phyloP scores from a whole-genome alignment of 2,329 filamentous ascomycete species.

The Hymenoscyphus albidus region DNA sequence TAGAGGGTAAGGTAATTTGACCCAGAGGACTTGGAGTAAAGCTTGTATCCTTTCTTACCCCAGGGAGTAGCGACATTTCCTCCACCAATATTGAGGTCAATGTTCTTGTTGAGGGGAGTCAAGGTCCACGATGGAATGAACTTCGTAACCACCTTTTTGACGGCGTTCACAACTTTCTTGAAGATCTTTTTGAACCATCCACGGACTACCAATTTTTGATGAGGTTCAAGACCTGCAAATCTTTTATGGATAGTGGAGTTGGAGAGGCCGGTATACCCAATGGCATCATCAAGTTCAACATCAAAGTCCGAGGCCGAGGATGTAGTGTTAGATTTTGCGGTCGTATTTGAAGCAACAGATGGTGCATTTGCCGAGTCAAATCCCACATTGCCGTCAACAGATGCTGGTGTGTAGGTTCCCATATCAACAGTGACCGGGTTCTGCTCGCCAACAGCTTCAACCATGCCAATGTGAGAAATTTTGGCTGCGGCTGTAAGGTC shows the following conservation, averaged over 20 bases:
- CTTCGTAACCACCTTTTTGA: conserved; percentile 10
- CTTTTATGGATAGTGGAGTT: conserved; percentile 5
- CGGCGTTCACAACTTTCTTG: conserved; percentile 7
- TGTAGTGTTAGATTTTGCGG: conserved; percentile 5
- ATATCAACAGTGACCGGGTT: conserved; percentile 14
- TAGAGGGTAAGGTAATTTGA: conserved; percentile 11
- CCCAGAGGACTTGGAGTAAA: conserved; percentile 10
- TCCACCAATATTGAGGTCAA: conserved; percentile 7
- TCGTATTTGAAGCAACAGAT: neutral
- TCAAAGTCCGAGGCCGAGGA: conserved; percentile 6
- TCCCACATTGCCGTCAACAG: conserved; percentile 4
- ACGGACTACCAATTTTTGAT: conserved; percentile 1
- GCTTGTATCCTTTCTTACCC: conserved; percentile 12
- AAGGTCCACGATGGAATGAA: conserved; percentile 14
- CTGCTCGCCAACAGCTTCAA: conserved; percentile 9
- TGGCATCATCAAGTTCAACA: conserved; percentile 8
- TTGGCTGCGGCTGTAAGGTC: conserved; percentile 3
- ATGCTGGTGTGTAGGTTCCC: conserved; percentile 10
- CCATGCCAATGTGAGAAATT: conserved; percentile 9
- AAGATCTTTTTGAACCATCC: conserved; percentile 6
- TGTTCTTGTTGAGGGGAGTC: conserved; percentile 12
- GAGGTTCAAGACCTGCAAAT: conserved; percentile 8
- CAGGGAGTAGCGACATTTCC: conserved; percentile 12
- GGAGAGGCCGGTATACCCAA: conserved; percentile 10
- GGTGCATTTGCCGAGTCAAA: conserved; percentile 9